Base-by-base conservation (phyloP, 2,329 filamentous ascomycete species). In the Hymenoscyphus albidus region DNA sequence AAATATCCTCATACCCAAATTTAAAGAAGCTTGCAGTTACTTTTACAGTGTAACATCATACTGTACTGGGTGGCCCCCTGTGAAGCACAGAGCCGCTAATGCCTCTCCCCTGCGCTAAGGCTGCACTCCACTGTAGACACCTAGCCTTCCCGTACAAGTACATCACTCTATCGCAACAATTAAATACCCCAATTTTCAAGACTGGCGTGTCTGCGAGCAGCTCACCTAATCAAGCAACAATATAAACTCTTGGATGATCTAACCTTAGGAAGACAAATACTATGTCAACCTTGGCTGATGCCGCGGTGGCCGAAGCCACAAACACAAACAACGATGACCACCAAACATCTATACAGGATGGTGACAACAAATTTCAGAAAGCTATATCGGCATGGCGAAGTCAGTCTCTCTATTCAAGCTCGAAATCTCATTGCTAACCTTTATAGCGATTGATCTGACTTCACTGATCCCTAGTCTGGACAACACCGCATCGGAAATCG, bases 311-410 rank as follows among this genome's bases (percentile, higher is more conserved):
- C 35, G 70, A 69, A 58, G 66, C 68, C 18, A 64, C 68, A 7
- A 59, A 61, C 57, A 66, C 57, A 42, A 54, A 59, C 31, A 57
- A 59, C 57, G 59, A 62, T 44, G 38, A 42, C 10, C 68, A 63
- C 61, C 63, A 44, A 64, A 62, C 67, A 67, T 48, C 66, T 44
- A 66, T 62, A 38, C 67, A 70, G 12, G 85, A 88, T 59, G 85
- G 85, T 42, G 88, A 89, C 71, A 98, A 96, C 81, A 97, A 97
- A 78, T 99, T 99, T 77, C 95, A 99, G 77, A 90, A 89, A 76
- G 95, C 95, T 64, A 96, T 99, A 72, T 91, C 92, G 68, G 91
- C 93, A 76, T 99, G 95, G 95, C 88, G 95, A 81, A 93, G 93
- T 97, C 85, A 65, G 81, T 57, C 27, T 32, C 13, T 40, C 32